Base-by-base conservation (phyloP, 768 basidiomycete species). In the Lentinula edodes region DNA sequence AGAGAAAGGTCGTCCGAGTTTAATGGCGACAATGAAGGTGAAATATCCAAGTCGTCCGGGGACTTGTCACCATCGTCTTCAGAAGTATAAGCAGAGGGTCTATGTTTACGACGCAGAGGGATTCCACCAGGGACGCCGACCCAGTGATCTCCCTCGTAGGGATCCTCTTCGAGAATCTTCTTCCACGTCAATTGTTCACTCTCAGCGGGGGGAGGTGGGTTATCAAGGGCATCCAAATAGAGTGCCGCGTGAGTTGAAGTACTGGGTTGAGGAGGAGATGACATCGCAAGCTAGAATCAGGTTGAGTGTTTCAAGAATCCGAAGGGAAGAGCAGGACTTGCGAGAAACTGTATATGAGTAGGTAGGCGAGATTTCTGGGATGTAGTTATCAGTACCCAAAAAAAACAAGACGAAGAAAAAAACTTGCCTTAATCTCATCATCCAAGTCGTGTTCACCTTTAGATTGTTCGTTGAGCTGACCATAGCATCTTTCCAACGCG, bases 141-240 rank as follows among this genome's bases (percentile, higher is more conserved):
- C 91, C 91, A 93, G 67, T 93, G 91, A 63, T 93, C 85, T 15
- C 89, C 92, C 71, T 93, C 89, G 63, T 91, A 89, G 3, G 91
- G 90, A 61, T 93, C 91, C 66, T 91, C 91, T 0, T 81, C 81
- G 15, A 93, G 79, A 55, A 94, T 93, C n/a, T 85, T 80, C 62
- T 80, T 77, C 92, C 92, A 94, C 3, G 88, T 90, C 6, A 91
- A 72, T 1, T 76, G 66, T 3, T 76, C 70, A 6, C 76, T 72
- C 1, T 76, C 67, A 7, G 76, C 71, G 1, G 73, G 66, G 3
- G 72, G 66, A 1, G 75, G 74, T 23, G 84, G 85, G 62, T 86
- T 78, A 28, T 69, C 72, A 13, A 81, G 69, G 0, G 66, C 69
- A 35, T 86, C 74, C 6, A 88, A 75, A 64, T 83, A 85, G 0